phyloP scores from a whole-genome alignment of 228 moss, liverwort and hornwort genomes.

The Sphagnum magellanicum region DNA sequence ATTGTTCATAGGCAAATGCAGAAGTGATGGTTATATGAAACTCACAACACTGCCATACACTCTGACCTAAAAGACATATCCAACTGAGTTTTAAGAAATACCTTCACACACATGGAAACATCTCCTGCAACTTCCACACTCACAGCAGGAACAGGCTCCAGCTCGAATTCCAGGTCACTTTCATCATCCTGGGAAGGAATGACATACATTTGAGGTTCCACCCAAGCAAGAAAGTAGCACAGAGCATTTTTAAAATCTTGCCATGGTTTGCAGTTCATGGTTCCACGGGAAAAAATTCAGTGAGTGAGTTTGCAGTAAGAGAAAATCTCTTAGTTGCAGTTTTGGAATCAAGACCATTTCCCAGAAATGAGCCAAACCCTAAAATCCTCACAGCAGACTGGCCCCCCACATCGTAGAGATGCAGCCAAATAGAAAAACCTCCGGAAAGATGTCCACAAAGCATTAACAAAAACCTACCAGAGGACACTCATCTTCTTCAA shows the following conservation, averaged over 20 bases:
- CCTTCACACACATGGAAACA: constrained; percentile 74
- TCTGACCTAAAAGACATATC: neutral
- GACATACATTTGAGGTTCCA: neutral
- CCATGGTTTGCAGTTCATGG: too few relatives aligned
- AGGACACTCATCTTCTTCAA: constrained; percentile 46
- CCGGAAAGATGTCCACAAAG: constrained; percentile 1
- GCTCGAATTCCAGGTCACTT: constrained; percentile 77
- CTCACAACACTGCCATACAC: neutral
- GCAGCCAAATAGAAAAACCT: neutral
- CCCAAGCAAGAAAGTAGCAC: neutral
- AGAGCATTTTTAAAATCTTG: too few relatives aligned
- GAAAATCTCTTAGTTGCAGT: neutral
- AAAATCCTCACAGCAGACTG: neutral
- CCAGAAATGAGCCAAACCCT: neutral
- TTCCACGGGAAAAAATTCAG: too few relatives aligned
- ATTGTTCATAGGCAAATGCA: neutral
- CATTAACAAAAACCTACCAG: constrained; percentile 23
- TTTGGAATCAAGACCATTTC: neutral
- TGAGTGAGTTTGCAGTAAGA: neutral
- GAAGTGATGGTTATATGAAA: neutral
- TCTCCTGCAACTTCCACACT: constrained; percentile 38
- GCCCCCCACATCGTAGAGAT: neutral
- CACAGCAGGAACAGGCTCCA: constrained; percentile 62
- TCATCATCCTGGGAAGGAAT: constrained; percentile 61
- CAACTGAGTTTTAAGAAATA: constrained; percentile 8